These are phyloP conservation scores for Colletotrichum destructivum DNA, from an alignment of 2,329 filamentous ascomycete genomes.

Conservation along the genomic window DNA sequence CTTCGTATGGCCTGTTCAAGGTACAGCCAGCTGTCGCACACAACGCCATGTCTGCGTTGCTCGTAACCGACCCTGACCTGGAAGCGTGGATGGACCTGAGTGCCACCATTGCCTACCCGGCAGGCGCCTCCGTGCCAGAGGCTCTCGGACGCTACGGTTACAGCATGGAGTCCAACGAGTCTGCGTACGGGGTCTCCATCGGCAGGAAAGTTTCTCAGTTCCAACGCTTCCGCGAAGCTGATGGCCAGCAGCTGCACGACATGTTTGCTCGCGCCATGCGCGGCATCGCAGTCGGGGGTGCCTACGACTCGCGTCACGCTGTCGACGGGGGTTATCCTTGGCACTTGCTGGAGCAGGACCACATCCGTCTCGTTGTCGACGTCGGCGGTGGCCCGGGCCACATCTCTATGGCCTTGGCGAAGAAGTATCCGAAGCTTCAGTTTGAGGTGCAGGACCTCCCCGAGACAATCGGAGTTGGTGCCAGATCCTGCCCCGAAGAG, in stretches of 20 bases:
- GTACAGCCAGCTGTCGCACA: slow-evolving; percentile 11
- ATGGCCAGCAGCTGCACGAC: slow-evolving; percentile 11
- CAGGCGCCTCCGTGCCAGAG: slow-evolving; percentile 6
- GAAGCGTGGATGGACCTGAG: slow-evolving; percentile 29
- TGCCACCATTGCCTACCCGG: slow-evolving; percentile 14
- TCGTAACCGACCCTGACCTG: slow-evolving; percentile 17
- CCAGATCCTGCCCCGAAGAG: slow-evolving; percentile 24
- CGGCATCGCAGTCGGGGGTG: slow-evolving; percentile 16
- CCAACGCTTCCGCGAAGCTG: slow-evolving; percentile 1
- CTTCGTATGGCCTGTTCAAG: slow-evolving; percentile 13
- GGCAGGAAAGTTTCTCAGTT: slow-evolving; percentile 21
- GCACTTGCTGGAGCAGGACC: slow-evolving; percentile 8
- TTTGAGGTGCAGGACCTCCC: slow-evolving; percentile 52
- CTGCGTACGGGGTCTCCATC: slow-evolving; percentile 18
- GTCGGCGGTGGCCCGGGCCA: slow-evolving; percentile 53
- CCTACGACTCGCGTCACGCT: slow-evolving; percentile 10
- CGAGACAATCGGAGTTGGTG: slow-evolving; percentile 39
- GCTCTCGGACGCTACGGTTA: slow-evolving; percentile 16
- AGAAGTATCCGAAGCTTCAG: slow-evolving; percentile 47
- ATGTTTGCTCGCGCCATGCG: slow-evolving; percentile 32
- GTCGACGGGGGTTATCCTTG: slow-evolving; percentile 21
- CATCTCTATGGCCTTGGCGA: slow-evolving; percentile 50
- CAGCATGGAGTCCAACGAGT: slow-evolving; percentile 25
- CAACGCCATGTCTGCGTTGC: not conserved
- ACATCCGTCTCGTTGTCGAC: slow-evolving; percentile 50